Conservation (phyloP, 371 early-diverging fungal genomes). For the Saksenaea oblongispora region DNA sequence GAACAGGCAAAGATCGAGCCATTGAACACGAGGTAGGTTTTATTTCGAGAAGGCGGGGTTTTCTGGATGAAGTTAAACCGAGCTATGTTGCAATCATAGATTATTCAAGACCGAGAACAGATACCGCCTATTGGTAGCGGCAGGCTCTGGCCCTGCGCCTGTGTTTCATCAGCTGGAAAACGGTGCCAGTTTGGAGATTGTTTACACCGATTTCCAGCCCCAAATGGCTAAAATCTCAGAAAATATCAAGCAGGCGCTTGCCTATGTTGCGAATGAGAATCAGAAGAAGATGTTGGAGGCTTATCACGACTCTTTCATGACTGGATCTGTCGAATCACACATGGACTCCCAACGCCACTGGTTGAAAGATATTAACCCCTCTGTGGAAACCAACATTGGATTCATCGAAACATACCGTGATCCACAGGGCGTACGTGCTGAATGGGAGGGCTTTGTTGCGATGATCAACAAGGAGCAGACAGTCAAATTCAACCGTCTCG, state of each 20-base stretch:
- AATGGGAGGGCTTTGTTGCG: slow-evolving; percentile 70
- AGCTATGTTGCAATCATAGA: no score
- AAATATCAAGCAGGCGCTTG: slow-evolving; percentile 45
- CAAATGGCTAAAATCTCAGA: slow-evolving; percentile 47
- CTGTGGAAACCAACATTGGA: slow-evolving; percentile 59
- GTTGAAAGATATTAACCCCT: slow-evolving; percentile 63
- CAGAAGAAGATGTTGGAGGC: slow-evolving; percentile 55
- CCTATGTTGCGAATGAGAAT: slow-evolving; percentile 53
- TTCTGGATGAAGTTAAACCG: slow-evolving; percentile 22
- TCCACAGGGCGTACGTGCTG: slow-evolving; percentile 67
- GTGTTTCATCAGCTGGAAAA: slow-evolving; percentile 23
- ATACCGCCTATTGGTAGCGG: slow-evolving; percentile 34
- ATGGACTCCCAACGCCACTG: slow-evolving; percentile 60
- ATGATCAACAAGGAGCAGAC: slow-evolving; percentile 69
- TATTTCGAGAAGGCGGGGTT: slow-evolving; percentile 9
- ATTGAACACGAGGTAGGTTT: slow-evolving; percentile 36
- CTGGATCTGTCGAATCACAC: slow-evolving; percentile 61
- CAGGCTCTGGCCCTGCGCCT: slow-evolving; percentile 30
- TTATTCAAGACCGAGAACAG: slow-evolving; percentile 44
- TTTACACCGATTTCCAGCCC: slow-evolving; percentile 50
- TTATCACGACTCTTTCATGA: slow-evolving; percentile 52
- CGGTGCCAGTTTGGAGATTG: slow-evolving; percentile 41
- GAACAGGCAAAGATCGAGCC: slow-evolving; percentile 40
- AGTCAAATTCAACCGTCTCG: slow-evolving; percentile 53
- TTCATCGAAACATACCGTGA: slow-evolving; percentile 62